A percentile compares a stretch with the other conserved stretches of the same genome.
Conservation (phyloP, 2,329 filamentous ascomycete species). For the Penicillium digitatum region DNA sequence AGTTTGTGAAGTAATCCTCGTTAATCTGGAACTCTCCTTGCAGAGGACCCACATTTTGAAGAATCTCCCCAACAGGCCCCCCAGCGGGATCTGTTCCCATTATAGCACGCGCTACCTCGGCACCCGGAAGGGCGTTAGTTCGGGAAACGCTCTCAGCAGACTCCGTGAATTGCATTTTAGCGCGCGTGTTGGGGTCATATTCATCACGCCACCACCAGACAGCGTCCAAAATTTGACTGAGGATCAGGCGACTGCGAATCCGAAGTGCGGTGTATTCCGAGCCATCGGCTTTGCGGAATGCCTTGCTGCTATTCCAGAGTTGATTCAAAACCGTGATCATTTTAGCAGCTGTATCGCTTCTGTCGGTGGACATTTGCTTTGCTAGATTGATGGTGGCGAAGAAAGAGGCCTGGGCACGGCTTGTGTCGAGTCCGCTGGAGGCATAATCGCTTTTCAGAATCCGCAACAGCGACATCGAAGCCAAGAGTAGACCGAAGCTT, state of each 20-base stretch:
- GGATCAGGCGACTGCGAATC: conserved; percentile 38
- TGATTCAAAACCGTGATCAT: conserved; percentile 34
- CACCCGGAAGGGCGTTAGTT: neutral
- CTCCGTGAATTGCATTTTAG: conserved; percentile 11
- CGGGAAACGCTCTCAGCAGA: conserved; percentile 15
- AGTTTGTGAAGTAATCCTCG: conserved; percentile 38
- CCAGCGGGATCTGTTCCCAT: conserved; percentile 2
- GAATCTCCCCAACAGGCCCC: neutral
- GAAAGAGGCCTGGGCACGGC: conserved; percentile 32
- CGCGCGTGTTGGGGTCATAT: conserved; percentile 30
- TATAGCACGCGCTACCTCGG: conserved; percentile 11
- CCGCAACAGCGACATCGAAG: conserved; percentile 34
- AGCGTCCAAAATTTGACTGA: conserved; percentile 38
- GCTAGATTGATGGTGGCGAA: conserved; percentile 39
- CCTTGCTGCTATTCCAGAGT: conserved; percentile 42
- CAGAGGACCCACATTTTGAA: conserved; percentile 3
- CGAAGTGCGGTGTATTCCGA: conserved; percentile 34
- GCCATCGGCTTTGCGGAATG: conserved; percentile 40
- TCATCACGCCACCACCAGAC: conserved; percentile 47
- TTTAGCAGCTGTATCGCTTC: conserved; percentile 35
- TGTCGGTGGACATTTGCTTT: conserved; percentile 38
- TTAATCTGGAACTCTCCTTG: conserved; percentile 30
- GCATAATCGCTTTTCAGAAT: conserved; percentile 37
- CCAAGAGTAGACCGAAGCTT: conserved; percentile 29
- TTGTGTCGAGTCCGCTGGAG: conserved; percentile 30